phyloP scores from a whole-genome alignment of 2,329 filamentous ascomycete species.

The Chalaropsis thielavioides region DNA sequence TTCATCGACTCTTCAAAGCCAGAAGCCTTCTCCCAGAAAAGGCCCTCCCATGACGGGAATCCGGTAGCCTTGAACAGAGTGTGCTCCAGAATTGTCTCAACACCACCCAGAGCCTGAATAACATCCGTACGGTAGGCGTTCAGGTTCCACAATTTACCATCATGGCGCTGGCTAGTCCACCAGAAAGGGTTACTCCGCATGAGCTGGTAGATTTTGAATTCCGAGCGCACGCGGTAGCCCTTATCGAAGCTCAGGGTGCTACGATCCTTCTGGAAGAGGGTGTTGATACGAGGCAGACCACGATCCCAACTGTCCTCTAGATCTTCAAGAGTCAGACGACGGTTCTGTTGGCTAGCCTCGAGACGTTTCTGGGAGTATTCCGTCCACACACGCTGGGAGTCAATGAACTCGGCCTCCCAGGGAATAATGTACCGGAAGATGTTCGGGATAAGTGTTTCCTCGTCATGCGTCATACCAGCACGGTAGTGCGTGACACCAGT shows the following conservation, averaged over 20 bases:
- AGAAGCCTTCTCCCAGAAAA: constrained; percentile 68
- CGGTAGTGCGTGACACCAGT: constrained; percentile 94
- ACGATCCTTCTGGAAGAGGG: constrained; percentile 94
- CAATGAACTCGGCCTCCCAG: constrained; percentile 98
- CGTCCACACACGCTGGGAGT: constrained; percentile 97
- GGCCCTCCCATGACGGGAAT: constrained; percentile 91
- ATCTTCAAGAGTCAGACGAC: constrained; percentile 85
- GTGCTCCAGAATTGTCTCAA: constrained; percentile 95
- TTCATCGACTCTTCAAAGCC: constrained; percentile 63
- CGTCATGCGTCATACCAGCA: constrained; percentile 94
- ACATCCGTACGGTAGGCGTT: constrained; percentile 94
- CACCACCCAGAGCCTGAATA: constrained; percentile 88
- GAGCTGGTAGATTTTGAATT: constrained; percentile 96
- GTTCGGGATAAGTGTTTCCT: constrained; percentile 94
- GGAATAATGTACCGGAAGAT: constrained; percentile 99
- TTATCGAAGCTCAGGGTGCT: constrained; percentile 97
- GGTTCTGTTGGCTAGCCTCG: constrained; percentile 94
- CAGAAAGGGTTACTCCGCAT: constrained; percentile 99
- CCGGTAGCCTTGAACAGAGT: constrained; percentile 94
- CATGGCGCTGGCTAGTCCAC: constrained; percentile 96
- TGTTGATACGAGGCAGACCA: constrained; percentile 94
- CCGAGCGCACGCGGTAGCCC: constrained; percentile 84
- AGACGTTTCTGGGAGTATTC: constrained; percentile 97
- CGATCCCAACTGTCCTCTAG: constrained; percentile 97
- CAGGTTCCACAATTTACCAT: constrained; percentile 93